Evolutionary conservation across 1,284 basidiomycete species (phyloP), one percentile per base, ranked within the genome.

Genomic region (Puccinia hordei): DNA sequence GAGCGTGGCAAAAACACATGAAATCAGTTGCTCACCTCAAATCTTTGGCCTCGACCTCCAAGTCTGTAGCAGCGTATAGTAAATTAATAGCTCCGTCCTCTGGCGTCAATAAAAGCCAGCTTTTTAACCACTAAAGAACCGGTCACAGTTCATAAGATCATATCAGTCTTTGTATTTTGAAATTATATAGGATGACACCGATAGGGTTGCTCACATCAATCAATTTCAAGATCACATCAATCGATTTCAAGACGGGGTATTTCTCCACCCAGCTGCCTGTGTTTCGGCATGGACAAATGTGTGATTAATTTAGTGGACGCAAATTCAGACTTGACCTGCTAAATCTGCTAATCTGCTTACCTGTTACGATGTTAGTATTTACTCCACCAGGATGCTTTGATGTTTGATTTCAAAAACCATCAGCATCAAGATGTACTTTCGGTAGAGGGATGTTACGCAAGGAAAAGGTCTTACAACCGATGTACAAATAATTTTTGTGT

Each of bases 371-470:
- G 10, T 68, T 38, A 41, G 76, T 78, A 35, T 61, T 24, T 15
- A 78, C 76, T 33, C 49, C 76, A 33, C 76, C 76, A 13, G 76
- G 76, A 57, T 78, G 76, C 76, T 78, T n/a, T 10, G 24, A 63
- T 41, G 17, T 22, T 12, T 4, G 44, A 61, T 10, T 46, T 15
- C 2, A 22, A 35, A 55, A 22, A 6, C 6, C 3, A 30, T 63
- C 9, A 35, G 61, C 27, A 63, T 35, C 17, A 22, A 35, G 61
- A 12, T 4, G 15, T 38, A 5, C 1, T 30, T 35, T 15, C 15
- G 55, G n/a, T 19, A 41, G 38, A n/a, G 24, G 3, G 15, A 76
- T 51, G 33, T 61, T 41, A 17, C 6, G 22, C 22, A 51, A 17
- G 4, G 17, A 51, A 51, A 51, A 27, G 24, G n/a, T 27, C 74